Evolutionary conservation across 192 early-diverging fungal genomes (phyloP).

Genomic region (Polychytrium aggregatum): DNA sequence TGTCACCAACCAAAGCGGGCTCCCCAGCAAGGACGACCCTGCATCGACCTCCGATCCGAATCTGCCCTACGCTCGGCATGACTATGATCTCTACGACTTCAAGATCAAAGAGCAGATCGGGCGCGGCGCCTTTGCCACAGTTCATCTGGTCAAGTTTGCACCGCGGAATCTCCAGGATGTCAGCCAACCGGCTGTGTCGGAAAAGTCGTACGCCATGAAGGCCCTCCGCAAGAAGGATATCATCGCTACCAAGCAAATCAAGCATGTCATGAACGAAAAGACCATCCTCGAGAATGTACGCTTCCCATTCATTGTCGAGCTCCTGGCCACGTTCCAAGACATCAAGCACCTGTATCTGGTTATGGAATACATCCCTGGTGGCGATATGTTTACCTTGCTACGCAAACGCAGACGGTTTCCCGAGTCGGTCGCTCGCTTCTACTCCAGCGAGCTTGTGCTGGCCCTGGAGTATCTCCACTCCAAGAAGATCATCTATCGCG

Average conservation of each 20-base stretch:
- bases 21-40: too few relatives aligned
- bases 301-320: conserved; percentile 25
- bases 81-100: conserved; percentile 23
- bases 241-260: conserved; percentile 23
- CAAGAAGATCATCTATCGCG: conserved; percentile 56
- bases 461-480: conserved; percentile 61
- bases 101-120: conserved; percentile 25
- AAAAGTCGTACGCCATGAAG: conserved; percentile 26
- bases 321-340: conserved; percentile 24
- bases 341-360: conserved; percentile 24
- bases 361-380: conserved; percentile 26
- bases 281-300: conserved; percentile 16
- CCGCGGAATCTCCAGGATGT: too few relatives aligned
- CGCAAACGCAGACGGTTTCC: conserved; percentile 42
- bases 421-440: conserved; percentile 54
- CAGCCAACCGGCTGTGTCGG: too few relatives aligned
- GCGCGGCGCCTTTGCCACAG: conserved; percentile 27
- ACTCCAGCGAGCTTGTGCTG: conserved; percentile 49
- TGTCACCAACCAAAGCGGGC: too few relatives aligned
- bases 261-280: conserved; percentile 31
- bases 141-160: conserved; percentile 23
- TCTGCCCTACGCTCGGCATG: too few relatives aligned
- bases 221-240: conserved; percentile 27
- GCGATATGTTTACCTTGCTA: conserved; percentile 78
- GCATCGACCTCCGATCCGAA: too few relatives aligned